phyloP scores from a whole-genome alignment of 139 green algal species.

The Eudorina sp. region DNA sequence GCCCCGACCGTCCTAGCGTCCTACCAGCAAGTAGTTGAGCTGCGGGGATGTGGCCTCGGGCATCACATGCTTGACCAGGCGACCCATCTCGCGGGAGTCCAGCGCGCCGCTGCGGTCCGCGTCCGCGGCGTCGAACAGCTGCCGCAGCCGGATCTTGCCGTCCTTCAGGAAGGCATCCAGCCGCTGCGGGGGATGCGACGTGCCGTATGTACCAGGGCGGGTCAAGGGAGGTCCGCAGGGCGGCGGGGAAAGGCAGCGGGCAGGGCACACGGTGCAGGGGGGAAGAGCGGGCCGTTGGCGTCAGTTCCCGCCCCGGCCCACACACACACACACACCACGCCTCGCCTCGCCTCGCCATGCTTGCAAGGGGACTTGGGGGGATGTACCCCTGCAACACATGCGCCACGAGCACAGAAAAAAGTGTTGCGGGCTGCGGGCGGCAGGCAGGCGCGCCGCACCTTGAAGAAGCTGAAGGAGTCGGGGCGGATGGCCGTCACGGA shows the following conservation, averaged over 20 bases:
- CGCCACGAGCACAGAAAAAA: no score
- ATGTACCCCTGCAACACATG: no score
- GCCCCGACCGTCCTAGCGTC: no score
- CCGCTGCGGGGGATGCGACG: conserved; percentile 20
- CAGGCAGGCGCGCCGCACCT: no score
- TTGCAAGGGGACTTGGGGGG: no score
- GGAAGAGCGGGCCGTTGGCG: background rate
- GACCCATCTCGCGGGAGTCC: conserved; percentile 49
- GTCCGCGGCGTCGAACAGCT: conserved; percentile 55
- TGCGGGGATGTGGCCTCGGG: conserved; percentile 38
- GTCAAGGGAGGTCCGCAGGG: no score
- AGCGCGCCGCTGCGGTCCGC: conserved; percentile 57
- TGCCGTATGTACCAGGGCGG: no score
- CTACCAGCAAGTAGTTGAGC: conserved; percentile 52
- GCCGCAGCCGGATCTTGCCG: conserved; percentile 27
- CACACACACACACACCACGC: no score
- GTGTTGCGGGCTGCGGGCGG: no score
- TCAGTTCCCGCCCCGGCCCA: no score
- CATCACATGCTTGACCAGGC: conserved; percentile 54
- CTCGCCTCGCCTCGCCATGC: no score
- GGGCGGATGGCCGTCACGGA: background rate
- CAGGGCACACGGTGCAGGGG: background rate
- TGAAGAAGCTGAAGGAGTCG: conserved; percentile 51
- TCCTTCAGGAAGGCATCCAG: conserved; percentile 55
- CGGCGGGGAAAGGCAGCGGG: background rate